Percentiles rank a stretch among this genome's conserved stretches.
Conservation (phyloP, 2,329 filamentous ascomycete species). For the Xylaria sp. region DNA sequence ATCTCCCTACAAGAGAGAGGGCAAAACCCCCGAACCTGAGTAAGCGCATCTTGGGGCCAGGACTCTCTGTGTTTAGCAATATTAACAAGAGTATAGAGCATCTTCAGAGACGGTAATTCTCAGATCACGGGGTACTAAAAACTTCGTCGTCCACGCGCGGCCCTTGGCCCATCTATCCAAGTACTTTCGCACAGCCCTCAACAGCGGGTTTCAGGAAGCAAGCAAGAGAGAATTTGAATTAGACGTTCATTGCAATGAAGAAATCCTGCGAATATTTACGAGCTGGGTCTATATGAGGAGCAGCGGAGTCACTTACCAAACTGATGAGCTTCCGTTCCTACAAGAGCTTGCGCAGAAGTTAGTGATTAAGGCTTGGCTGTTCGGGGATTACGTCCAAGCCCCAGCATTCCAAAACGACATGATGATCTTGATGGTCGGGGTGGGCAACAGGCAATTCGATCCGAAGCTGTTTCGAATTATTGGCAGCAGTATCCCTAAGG, state of each 20-base stretch:
- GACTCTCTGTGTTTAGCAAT: background rate
- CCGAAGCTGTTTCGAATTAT: background rate
- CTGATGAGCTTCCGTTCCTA: background rate
- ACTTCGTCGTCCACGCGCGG: background rate
- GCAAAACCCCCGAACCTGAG: background rate
- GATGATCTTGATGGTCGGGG: background rate
- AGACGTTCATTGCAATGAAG: background rate
- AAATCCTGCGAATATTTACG: background rate
- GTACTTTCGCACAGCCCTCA: constrained; percentile 13
- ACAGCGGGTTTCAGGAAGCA: background rate
- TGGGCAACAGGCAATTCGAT: background rate
- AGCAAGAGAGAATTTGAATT: background rate
- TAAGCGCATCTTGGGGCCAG: background rate
- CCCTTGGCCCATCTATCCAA: constrained; percentile 1
- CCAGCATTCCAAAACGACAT: constrained; percentile 32
- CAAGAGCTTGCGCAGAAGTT: background rate
- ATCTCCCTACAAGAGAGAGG: background rate
- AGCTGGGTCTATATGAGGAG: background rate
- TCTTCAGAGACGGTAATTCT: constrained; percentile 2
- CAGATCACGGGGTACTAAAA: background rate
- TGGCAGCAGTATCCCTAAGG: background rate
- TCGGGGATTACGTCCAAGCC: constrained; percentile 14
- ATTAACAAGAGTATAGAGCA: background rate
- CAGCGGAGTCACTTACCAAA: background rate
- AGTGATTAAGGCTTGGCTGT: background rate